Percentiles rank a stretch among this genome's conserved stretches.
These are phyloP conservation scores for Micractinium sp. DNA, from an alignment of 139 green algal genomes.

Conservation along the genomic window DNA sequence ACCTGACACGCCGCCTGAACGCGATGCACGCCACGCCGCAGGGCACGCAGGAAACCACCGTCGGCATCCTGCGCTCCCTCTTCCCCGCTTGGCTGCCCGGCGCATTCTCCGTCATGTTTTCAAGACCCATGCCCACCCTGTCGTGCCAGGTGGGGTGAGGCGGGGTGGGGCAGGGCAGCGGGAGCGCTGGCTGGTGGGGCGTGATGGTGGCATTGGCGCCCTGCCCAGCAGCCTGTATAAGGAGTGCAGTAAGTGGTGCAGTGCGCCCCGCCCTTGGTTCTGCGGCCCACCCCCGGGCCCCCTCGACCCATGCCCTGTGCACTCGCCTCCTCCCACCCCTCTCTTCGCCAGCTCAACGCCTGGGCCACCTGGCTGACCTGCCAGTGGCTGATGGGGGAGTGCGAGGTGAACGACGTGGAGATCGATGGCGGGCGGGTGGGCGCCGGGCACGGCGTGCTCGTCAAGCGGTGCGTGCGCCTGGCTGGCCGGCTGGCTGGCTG, in stretches of 20 bases:
- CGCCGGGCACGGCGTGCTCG: slow-evolving; percentile 70
- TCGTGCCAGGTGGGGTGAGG: slow-evolving; percentile 19
- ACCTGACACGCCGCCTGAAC: slow-evolving; percentile 84
- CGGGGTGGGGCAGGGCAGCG: neutral
- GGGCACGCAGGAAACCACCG: slow-evolving; percentile 71
- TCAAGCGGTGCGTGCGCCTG: slow-evolving; percentile 72
- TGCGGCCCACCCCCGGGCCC: too few relatives aligned
- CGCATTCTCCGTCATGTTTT: slow-evolving; percentile 71
- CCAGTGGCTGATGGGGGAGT: slow-evolving; percentile 93
- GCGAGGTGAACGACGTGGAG: slow-evolving; percentile 86
- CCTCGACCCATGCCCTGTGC: too few relatives aligned
- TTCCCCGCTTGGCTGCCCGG: slow-evolving; percentile 85
- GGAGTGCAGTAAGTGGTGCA: too few relatives aligned
- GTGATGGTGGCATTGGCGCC: too few relatives aligned
- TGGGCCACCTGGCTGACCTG: slow-evolving; percentile 81
- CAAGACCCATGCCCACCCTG: slow-evolving; percentile 8
- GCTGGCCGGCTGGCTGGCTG: neutral
- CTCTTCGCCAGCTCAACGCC: slow-evolving; percentile 74
- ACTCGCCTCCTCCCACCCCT: too few relatives aligned
- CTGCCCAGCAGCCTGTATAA: too few relatives aligned
- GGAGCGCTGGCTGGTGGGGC: too few relatives aligned
- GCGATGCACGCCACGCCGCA: slow-evolving; percentile 46
- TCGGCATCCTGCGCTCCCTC: slow-evolving; percentile 75
- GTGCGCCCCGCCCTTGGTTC: too few relatives aligned
- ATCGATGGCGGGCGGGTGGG: slow-evolving; percentile 62